A percentile compares a stretch with the other conserved stretches of the same genome.
Conservation (phyloP, 2,329 filamentous ascomycete genomes). For the Cytospora piceae region DNA sequence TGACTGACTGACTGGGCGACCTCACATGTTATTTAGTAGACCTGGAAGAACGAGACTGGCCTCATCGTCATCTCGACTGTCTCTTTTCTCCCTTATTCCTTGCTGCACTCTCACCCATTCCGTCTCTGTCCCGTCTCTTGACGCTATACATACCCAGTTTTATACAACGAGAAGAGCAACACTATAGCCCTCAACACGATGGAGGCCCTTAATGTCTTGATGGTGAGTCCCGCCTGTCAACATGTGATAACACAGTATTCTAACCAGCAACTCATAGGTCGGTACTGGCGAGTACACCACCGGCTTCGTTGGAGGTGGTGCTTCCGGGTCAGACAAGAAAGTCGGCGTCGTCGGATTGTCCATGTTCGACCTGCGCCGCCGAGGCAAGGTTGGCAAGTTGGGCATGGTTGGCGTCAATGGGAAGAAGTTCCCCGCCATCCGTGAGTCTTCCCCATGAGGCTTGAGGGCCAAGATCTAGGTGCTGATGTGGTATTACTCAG, state of each 20-base stretch:
- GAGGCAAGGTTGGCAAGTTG: conserved; percentile 84
- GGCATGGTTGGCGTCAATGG: conserved; percentile 91
- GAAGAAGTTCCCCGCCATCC: conserved; percentile 87
- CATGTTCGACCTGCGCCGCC: conserved; percentile 82
- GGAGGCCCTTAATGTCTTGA: conserved; percentile 69
- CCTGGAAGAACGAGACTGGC: not conserved
- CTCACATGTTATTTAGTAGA: not conserved
- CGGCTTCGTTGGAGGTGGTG: conserved; percentile 83
- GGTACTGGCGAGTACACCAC: conserved; percentile 97
- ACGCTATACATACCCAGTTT: not conserved
- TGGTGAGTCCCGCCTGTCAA: conserved; percentile 52
- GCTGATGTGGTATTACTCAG: conserved; percentile 71
- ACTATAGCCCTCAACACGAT: conserved; percentile 42
- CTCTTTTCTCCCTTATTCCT: not conserved
- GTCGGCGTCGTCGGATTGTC: conserved; percentile 91
- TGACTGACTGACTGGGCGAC: not conserved
- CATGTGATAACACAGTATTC: not conserved
- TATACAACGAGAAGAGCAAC: not conserved
- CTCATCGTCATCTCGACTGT: not conserved
- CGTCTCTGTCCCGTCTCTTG: not conserved
- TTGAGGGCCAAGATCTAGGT: not conserved
- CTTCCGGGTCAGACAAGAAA: conserved; percentile 91
- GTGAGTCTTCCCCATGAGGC: conserved; percentile 52
- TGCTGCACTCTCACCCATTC: not conserved
- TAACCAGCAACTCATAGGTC: conserved; percentile 53